These are phyloP conservation scores for Purshia tridentata DNA, from an alignment of 306 rosid genomes.

Conservation along the genomic window DNA sequence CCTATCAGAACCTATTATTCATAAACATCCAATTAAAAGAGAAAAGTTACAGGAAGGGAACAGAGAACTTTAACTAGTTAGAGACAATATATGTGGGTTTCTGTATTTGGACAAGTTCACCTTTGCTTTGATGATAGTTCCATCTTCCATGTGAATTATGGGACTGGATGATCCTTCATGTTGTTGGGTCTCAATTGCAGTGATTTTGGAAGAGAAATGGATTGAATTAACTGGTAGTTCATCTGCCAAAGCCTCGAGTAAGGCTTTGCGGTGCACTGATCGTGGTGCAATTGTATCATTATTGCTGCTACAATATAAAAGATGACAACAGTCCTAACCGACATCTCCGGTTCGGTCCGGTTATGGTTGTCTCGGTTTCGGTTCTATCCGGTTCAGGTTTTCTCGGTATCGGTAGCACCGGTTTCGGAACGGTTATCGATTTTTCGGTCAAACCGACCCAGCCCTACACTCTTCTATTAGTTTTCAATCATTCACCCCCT, in stretches of 20 bases:
- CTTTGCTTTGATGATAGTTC: constrained; percentile 22
- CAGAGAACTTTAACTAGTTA: neutral
- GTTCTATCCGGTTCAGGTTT: too few relatives aligned
- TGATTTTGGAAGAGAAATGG: constrained; percentile 20
- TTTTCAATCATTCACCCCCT: too few relatives aligned
- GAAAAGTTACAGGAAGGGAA: neutral
- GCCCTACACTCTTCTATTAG: too few relatives aligned
- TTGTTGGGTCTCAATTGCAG: neutral
- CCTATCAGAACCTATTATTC: too few relatives aligned
- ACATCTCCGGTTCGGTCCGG: too few relatives aligned
- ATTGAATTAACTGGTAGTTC: constrained; percentile 16
- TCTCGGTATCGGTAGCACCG: too few relatives aligned
- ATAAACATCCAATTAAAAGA: too few relatives aligned
- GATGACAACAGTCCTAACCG: too few relatives aligned
- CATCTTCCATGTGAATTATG: constrained; percentile 20
- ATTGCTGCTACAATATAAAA: neutral
- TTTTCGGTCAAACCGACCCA: too few relatives aligned
- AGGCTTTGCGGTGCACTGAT: constrained; percentile 21
- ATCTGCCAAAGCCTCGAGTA: constrained; percentile 21
- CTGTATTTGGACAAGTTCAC: neutral
- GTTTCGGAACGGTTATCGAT: too few relatives aligned
- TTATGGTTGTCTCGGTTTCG: too few relatives aligned
- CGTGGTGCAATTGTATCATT: neutral
- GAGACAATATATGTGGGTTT: neutral
- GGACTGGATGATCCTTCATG: constrained; percentile 15